phyloP scores from a whole-genome alignment of 441 rosid species.

The Pelargonium myrrhifolium region DNA sequence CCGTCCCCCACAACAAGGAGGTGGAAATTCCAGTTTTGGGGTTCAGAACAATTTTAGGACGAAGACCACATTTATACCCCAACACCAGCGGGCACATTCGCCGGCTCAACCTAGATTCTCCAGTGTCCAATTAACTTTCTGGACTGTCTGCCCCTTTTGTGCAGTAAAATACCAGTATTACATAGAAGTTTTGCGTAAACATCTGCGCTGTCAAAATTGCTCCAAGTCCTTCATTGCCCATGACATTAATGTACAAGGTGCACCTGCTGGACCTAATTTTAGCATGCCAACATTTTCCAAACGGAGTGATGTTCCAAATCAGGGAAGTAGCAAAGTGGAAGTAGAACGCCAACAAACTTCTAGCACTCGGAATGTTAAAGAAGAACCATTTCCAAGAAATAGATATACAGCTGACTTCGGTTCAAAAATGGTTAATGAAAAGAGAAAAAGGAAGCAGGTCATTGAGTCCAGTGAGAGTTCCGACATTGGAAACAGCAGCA shows the following conservation, averaged over 20 bases:
- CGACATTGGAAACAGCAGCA: constrained; percentile 47
- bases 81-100: constrained; percentile 29
- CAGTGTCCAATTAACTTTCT: constrained; percentile 38
- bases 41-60: constrained; percentile 20
- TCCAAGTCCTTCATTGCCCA: constrained; percentile 45
- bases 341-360: constrained; percentile 27
- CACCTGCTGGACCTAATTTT: constrained; percentile 26
- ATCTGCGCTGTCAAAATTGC: constrained; percentile 45
- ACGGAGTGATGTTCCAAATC: constrained; percentile 37
- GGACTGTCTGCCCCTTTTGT: constrained; percentile 73
- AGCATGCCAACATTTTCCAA: constrained; percentile 31
- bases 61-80: constrained; percentile 25
- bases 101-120: constrained; percentile 32
- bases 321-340: constrained; percentile 35
- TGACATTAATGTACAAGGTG: constrained; percentile 30
- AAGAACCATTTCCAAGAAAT: constrained; percentile 26
- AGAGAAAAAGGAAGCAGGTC: constrained; percentile 40
- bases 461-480: constrained; percentile 60
- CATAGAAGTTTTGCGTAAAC: constrained; percentile 31
- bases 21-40: constrained; percentile 20
- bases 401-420: constrained; percentile 25
- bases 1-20: constrained; percentile 32
- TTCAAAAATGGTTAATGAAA: constrained; percentile 34
- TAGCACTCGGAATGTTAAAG: constrained; percentile 26
- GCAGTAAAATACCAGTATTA: constrained; percentile 35